These are phyloP conservation scores for Talaromyces sp. DNA, from an alignment of 2,329 filamentous ascomycete species.

Conservation along the genomic window DNA sequence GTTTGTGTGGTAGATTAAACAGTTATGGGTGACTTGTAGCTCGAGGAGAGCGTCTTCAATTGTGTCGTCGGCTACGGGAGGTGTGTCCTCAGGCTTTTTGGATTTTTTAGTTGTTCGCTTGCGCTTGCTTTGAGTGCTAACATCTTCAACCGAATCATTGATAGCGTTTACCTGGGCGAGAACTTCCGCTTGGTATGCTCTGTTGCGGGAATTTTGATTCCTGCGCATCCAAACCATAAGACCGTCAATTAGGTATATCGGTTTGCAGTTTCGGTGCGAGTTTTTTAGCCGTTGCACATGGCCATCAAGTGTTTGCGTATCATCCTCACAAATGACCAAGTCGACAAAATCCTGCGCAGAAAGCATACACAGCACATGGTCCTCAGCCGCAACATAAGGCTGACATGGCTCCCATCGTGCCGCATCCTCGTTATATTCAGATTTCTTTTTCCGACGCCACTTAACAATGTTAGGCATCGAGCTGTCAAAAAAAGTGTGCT, in stretches of 20 bases:
- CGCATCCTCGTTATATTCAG: constrained; percentile 58
- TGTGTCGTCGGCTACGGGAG: constrained; percentile 63
- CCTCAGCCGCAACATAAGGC: constrained; percentile 51
- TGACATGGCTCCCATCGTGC: constrained; percentile 64
- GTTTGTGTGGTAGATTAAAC: constrained; percentile 67
- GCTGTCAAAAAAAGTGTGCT: constrained; percentile 39
- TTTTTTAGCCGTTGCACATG: constrained; percentile 58
- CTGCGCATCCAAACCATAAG: constrained; percentile 64
- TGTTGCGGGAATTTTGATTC: constrained; percentile 64
- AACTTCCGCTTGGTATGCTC: constrained; percentile 65
- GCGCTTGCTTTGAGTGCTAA: constrained; percentile 24
- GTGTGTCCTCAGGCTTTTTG: constrained; percentile 41
- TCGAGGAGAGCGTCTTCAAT: constrained; percentile 69
- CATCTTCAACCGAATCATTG: constrained; percentile 31
- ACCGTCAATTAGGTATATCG: constrained; percentile 72
- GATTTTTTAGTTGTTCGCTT: constrained; percentile 23
- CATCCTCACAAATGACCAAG: constrained; percentile 48
- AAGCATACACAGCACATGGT: constrained; percentile 61
- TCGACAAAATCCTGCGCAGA: constrained; percentile 64
- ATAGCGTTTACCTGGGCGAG: constrained; percentile 46
- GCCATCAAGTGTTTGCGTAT: constrained; percentile 53
- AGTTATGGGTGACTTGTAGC: constrained; percentile 65
- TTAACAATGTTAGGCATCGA: constrained; percentile 54
- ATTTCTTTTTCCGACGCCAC: constrained; percentile 67
- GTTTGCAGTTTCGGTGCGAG: constrained; percentile 51